Evolutionary conservation across 371 early-diverging fungal species (phyloP), one percentile per base, ranked within the genome.

Genomic region (Apophysomyces ossiformis): DNA sequence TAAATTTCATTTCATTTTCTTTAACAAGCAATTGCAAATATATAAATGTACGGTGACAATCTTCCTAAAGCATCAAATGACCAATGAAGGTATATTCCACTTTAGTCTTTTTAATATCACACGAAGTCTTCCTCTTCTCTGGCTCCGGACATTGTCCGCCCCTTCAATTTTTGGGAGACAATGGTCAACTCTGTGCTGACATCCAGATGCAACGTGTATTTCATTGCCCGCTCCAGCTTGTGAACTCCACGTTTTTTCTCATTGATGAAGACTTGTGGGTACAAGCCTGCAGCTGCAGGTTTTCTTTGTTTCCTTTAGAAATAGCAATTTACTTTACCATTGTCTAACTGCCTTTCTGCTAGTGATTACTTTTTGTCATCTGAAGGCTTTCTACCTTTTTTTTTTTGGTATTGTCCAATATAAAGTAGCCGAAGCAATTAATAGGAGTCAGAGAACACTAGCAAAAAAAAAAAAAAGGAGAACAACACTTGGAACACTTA

Each of bases 91-190:
- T 16, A 21, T 18, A 18, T 50, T 50, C 54, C 21, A 50, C 5
- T 21, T 26, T 50, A 50, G 54, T 50, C 54, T 50, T 50, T 50
- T 50, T 50, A 7, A 4, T 50, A 21, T 21, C 21, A 21, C 54
- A 8, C 16, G 21, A 9, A 2, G 16, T 21, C 21, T 16, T 50
- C 21, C 2, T 5, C 16, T 41, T 26, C 32, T 45, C 46, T 50
- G 21, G 54, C 54, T 50, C 54, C 54, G 54, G 54, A 18, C 54
- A 50, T 50, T 50, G 54, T 50, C 54, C 54, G 21, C 54, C 21
- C 54, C 21, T 21, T 50, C 8, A 50, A 50, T 1, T 21, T 21
- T 9, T 18, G 54, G 21, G 54, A 21, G 21, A 50, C 54, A 50
- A 50, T 11, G 21, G 21, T 50, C 54, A 21, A 50, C n/a, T 21